Evolutionary conservation across 1,284 basidiomycete species (phyloP).

Genomic region (Leccinum fallax): DNA sequence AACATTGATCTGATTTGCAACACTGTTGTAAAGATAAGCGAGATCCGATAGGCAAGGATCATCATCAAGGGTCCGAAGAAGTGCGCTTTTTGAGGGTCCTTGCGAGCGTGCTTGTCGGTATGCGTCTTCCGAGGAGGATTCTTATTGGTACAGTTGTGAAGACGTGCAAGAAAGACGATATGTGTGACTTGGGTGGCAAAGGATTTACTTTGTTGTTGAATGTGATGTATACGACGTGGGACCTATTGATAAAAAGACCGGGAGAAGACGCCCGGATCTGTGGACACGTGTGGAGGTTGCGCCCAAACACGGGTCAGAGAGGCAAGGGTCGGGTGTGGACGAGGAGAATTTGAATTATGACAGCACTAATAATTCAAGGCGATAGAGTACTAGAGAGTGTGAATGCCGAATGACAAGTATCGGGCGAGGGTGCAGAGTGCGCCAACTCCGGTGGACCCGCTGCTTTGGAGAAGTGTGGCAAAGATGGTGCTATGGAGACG

Average conservation of each 20-base stretch:
- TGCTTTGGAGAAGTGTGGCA: background rate
- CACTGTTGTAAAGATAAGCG: conserved; percentile 5
- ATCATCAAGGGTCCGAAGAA: conserved; percentile 4
- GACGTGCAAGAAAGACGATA: background rate
- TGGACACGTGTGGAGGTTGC: conserved; percentile 20
- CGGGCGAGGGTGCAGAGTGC: background rate
- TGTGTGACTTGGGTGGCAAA: background rate
- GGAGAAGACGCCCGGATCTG: background rate
- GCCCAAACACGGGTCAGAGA: conserved; percentile 6
- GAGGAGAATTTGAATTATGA: background rate
- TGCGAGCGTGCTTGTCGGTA: background rate
- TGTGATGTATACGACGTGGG: conserved; percentile 6
- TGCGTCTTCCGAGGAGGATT: background rate
- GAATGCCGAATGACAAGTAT: background rate
- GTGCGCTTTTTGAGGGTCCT: background rate
- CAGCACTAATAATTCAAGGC: background rate
- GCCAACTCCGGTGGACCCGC: background rate
- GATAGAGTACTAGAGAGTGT: background rate
- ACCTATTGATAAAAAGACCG: background rate
- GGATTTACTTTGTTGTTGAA: background rate
- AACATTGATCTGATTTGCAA: conserved; percentile 7
- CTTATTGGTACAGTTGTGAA: background rate
- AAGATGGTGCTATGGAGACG: background rate
- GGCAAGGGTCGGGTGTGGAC: background rate
- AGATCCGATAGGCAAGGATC: conserved; percentile 1